phyloP scores from a whole-genome alignment of 768 basidiomycete genomes.

The Rhodocollybia butyracea region DNA sequence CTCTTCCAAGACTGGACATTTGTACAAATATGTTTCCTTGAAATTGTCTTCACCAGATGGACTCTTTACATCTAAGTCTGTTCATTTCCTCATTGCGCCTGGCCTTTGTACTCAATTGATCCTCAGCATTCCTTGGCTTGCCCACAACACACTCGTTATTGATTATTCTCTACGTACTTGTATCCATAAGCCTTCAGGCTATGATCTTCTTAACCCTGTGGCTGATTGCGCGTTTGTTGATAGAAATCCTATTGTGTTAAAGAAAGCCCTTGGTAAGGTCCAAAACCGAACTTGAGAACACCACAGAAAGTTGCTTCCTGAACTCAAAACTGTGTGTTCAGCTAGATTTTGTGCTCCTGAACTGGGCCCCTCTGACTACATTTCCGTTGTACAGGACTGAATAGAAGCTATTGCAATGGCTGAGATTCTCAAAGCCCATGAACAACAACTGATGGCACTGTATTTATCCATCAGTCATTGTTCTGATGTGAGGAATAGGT shows the following conservation, averaged over 20 bases:
- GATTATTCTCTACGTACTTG: slow-evolving; percentile 19
- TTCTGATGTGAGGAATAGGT: slow-evolving; percentile 21
- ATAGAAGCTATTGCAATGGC: background rate
- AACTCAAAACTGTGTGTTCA: too few relatives aligned
- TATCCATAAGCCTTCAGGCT: slow-evolving; percentile 12
- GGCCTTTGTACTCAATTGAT: slow-evolving; percentile 19
- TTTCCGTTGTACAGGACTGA: too few relatives aligned
- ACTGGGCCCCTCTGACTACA: too few relatives aligned
- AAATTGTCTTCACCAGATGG: background rate
- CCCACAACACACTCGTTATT: slow-evolving; percentile 28
- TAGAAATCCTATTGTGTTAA: background rate
- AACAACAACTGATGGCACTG: background rate
- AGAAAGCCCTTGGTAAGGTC: background rate
- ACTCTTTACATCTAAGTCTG: background rate
- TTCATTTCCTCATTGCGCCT: background rate
- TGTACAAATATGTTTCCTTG: background rate
- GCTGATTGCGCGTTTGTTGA: background rate
- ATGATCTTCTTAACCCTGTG: slow-evolving; percentile 4
- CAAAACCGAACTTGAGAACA: background rate
- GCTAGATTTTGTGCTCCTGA: too few relatives aligned
- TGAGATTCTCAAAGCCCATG: background rate
- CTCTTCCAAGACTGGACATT: background rate
- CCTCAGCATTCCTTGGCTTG: slow-evolving; percentile 30
- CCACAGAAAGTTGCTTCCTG: too few relatives aligned
- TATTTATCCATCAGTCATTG: too few relatives aligned